Evolutionary conservation across 108 stramenopile species (phyloP).

Genomic region (Skeletonema tropicum): DNA sequence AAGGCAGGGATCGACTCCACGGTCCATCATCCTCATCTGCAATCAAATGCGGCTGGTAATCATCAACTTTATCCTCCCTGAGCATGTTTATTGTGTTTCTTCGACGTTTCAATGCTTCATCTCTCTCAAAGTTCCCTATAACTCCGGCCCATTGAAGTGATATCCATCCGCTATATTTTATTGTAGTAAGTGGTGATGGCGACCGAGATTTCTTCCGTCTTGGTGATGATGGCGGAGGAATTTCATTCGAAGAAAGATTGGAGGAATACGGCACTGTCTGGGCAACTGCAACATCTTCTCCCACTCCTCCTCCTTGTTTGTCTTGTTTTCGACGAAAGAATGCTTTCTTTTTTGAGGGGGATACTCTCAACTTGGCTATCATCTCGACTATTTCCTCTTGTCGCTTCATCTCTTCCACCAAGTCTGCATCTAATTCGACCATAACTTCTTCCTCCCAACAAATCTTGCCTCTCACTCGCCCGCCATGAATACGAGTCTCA

Average conservation of each 20-base stretch:
- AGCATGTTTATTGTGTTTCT: neutral
- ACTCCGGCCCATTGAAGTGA: constrained; percentile 36
- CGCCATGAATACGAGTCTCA: constrained; percentile 48
- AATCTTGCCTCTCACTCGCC: constrained; percentile 42
- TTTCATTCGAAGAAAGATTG: constrained; percentile 7
- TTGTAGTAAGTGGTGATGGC: constrained; percentile 30
- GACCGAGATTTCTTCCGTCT: constrained; percentile 15
- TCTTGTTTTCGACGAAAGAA: constrained; percentile 4
- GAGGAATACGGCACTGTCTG: constrained; percentile 13
- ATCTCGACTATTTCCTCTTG: constrained; percentile 8
- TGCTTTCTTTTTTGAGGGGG: constrained; percentile 4
- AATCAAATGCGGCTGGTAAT: neutral
- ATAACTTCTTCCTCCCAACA: constrained; percentile 49
- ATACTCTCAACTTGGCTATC: neutral
- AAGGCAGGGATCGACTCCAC: constrained; percentile 35
- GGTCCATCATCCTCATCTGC: constrained; percentile 49
- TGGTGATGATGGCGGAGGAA: constrained; percentile 15
- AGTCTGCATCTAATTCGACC: constrained; percentile 24
- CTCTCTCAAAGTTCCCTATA: constrained; percentile 19
- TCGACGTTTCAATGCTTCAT: constrained; percentile 13
- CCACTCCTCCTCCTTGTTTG: neutral
- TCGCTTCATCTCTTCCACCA: constrained; percentile 8
- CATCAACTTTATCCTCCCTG: neutral
- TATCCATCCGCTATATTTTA: constrained; percentile 48
- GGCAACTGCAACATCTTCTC: neutral